Conservation (phyloP, 2,329 filamentous ascomycete species). For the Emericellopsis atlantica region DNA sequence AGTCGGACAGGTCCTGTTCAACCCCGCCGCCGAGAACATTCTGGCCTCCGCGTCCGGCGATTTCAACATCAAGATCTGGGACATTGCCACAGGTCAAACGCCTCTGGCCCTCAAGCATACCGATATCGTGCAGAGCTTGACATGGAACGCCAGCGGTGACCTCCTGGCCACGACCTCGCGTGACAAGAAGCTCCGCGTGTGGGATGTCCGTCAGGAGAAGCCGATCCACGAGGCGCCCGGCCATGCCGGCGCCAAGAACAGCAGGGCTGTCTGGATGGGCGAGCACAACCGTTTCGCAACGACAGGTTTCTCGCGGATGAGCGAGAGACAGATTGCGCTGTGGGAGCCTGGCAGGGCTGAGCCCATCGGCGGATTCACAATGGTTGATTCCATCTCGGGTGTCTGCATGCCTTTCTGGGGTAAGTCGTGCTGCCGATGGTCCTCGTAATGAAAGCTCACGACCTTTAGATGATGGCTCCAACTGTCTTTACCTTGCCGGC, state of each 20-base stretch:
- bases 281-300: conserved; percentile 94
- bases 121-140: conserved; percentile 89
- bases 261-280: conserved; percentile 91
- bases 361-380: conserved; percentile 81
- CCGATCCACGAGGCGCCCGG: conserved; percentile 74
- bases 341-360: conserved; percentile 85
- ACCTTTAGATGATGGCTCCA: conserved; percentile 68
- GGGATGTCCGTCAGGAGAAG: conserved; percentile 91
- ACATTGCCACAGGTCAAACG: conserved; percentile 66
- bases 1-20: conserved; percentile 95
- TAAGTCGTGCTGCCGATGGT: conserved; percentile 17
- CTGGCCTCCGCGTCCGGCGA: conserved; percentile 92
- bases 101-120: conserved; percentile 70
- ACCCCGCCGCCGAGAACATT: conserved; percentile 89
- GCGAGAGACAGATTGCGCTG: conserved; percentile 86
- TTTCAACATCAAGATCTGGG: conserved; percentile 92
- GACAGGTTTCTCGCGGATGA: conserved; percentile 97
- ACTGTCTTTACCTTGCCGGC: conserved; percentile 89
- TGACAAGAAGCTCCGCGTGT: conserved; percentile 96
- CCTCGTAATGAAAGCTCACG: background rate
- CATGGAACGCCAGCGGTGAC: conserved; percentile 84
- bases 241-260: conserved; percentile 93
- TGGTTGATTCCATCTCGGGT: conserved; percentile 89
- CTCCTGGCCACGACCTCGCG: conserved; percentile 85
- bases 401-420: conserved; percentile 99